A percentile compares a stretch with the other conserved stretches of the same genome.
phyloP scores from a whole-genome alignment of 306 rosid genomes.

The Abrus precatorius region DNA sequence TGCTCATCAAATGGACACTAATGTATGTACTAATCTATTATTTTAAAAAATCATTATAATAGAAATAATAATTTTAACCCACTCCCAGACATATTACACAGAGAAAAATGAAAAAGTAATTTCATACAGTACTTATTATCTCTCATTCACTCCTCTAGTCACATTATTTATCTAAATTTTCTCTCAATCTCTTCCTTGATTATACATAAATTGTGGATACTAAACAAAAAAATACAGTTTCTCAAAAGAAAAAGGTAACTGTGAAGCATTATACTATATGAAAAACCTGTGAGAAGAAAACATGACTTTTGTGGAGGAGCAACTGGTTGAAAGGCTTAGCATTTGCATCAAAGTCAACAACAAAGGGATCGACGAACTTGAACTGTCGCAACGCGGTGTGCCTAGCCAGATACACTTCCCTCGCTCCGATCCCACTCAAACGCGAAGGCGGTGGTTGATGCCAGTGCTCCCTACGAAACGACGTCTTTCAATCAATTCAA shows the following conservation, averaged over 20 bases:
- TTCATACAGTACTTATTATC: too few species aligned
- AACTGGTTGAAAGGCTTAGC: constrained; percentile 53
- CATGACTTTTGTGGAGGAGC: constrained; percentile 52
- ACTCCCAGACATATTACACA: too few species aligned
- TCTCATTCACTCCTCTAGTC: too few species aligned
- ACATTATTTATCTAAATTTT: too few species aligned
- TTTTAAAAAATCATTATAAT: too few species aligned
- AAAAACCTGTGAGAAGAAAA: constrained; percentile 59
- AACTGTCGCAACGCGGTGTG: constrained; percentile 61
- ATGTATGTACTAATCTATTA: neutral
- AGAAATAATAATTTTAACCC: neutral
- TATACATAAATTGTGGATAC: too few species aligned
- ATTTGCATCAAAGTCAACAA: neutral
- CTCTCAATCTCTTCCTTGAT: too few species aligned
- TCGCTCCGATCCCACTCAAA: constrained; percentile 47
- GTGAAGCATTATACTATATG: neutral
- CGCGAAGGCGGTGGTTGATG: constrained; percentile 44
- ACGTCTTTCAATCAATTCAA: neutral
- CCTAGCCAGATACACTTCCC: constrained; percentile 68
- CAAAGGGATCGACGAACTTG: constrained; percentile 68
- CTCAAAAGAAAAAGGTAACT: too few species aligned
- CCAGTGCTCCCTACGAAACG: constrained; percentile 61
- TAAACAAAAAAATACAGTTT: too few species aligned
- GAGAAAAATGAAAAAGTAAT: too few species aligned
- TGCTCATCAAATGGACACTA: too few species aligned